Conservation (phyloP, 495 filamentous ascomycete genomes). For the Penicillium turbatum region DNA sequence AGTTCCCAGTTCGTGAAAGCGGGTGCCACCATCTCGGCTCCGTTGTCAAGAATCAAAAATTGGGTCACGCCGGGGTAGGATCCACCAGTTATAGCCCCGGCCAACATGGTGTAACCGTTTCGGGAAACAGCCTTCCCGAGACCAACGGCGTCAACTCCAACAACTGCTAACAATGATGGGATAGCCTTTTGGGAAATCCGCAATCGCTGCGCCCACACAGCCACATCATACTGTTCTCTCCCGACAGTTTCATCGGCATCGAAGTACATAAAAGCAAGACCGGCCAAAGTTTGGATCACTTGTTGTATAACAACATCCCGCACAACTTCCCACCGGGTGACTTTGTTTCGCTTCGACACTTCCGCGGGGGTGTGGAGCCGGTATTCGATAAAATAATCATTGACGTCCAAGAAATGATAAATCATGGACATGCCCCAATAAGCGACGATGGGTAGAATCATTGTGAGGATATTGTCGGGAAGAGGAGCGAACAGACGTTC, state of each 20-base stretch:
- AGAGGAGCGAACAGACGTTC: slow-evolving; percentile 69
- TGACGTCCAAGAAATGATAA: slow-evolving; percentile 79
- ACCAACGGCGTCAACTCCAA: slow-evolving; percentile 40
- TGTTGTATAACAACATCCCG: slow-evolving; percentile 88
- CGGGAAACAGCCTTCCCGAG: slow-evolving; percentile 36
- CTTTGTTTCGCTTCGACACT: slow-evolving; percentile 79
- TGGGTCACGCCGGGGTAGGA: slow-evolving; percentile 55
- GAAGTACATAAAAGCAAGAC: slow-evolving; percentile 54
- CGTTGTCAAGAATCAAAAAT: slow-evolving; percentile 31
- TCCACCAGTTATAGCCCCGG: slow-evolving; percentile 66
- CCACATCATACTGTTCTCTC: slow-evolving; percentile 76
- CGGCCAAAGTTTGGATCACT: slow-evolving; percentile 71
- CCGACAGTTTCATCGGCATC: slow-evolving; percentile 64
- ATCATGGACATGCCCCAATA: slow-evolving; percentile 87
- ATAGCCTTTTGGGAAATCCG: slow-evolving; percentile 65
- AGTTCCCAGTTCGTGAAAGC: slow-evolving; percentile 66
- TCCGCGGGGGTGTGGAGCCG: slow-evolving; percentile 90
- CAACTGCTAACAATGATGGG: slow-evolving; percentile 49
- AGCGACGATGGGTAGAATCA: slow-evolving; percentile 71
- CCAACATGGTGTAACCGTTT: slow-evolving; percentile 57
- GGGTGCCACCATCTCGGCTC: slow-evolving; percentile 31
- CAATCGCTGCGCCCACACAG: slow-evolving; percentile 72
- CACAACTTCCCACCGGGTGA: slow-evolving; percentile 72
- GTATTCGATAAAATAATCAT: slow-evolving; percentile 80
- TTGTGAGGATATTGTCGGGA: slow-evolving; percentile 71